phyloP scores from a whole-genome alignment of 495 filamentous ascomycete species.

The Venustampulla echinocandica region DNA sequence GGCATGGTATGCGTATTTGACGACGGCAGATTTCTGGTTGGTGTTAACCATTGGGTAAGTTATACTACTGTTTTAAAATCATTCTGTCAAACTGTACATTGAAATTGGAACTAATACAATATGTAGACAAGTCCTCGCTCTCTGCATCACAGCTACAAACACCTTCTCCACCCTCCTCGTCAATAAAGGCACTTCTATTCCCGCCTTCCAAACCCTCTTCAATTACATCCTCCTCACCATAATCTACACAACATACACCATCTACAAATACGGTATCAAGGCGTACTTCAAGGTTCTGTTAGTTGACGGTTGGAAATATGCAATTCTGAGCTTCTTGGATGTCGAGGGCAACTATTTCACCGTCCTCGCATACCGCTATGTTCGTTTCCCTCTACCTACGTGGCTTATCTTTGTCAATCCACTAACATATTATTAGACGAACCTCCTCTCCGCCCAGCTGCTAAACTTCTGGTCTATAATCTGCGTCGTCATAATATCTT shows the following conservation, averaged over 20 bases:
- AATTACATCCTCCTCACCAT: conserved; percentile 81
- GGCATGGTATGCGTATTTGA: conserved; percentile 70
- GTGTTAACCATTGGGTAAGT: conserved; percentile 66
- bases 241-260: conserved; percentile 72
- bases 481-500: conserved; percentile 79
- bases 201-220: conserved; percentile 95
- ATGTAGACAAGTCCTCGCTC: conserved; percentile 69
- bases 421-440: conserved; percentile 2
- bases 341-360: conserved; percentile 97
- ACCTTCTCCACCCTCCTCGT: conserved; percentile 76
- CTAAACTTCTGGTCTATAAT: conserved; percentile 99
- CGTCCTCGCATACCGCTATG: conserved; percentile 89
- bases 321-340: conserved; percentile 85
- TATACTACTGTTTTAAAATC: conserved; percentile 1
- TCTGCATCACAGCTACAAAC: conserved; percentile 83
- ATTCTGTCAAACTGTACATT: conserved; percentile 2
- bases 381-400: conserved; percentile 48
- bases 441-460: conserved; percentile 62
- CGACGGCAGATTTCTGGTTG: conserved; percentile 79
- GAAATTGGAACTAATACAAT: conserved; percentile 1
- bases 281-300: conserved; percentile 54
- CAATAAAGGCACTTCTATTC: conserved; percentile 64
- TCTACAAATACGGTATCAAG: conserved; percentile 73
- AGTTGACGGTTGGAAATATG: conserved; percentile 84
- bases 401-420: not conserved